phyloP scores from a whole-genome alignment of 2,329 filamentous ascomycete genomes.

The Penicillium italicum region DNA sequence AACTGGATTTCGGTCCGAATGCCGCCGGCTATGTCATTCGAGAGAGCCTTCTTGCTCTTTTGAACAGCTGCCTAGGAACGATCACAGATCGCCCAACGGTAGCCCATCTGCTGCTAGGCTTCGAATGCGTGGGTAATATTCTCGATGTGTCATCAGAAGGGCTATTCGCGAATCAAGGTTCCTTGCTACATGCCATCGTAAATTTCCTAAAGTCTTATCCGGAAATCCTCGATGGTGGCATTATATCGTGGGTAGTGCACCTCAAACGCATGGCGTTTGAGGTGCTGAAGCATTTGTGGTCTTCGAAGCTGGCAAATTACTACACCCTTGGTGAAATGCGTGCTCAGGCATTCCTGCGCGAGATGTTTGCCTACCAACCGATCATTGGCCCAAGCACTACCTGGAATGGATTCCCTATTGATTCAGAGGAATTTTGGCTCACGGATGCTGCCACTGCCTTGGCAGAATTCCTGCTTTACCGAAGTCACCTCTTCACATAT shows the following conservation, averaged over 20 bases:
- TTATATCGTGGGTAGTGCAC: conserved; percentile 65
- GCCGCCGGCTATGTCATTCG: conserved; percentile 77
- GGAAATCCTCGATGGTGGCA: conserved; percentile 56
- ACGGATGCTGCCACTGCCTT: conserved; percentile 65
- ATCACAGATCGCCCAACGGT: conserved; percentile 77
- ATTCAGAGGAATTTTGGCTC: conserved; percentile 64
- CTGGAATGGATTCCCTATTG: conserved; percentile 69
- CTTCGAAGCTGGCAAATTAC: conserved; percentile 70
- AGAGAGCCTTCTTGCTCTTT: conserved; percentile 76
- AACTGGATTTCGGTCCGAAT: conserved; percentile 66
- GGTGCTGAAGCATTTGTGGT: conserved; percentile 78
- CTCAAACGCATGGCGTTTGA: conserved; percentile 67
- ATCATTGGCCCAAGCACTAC: conserved; percentile 64
- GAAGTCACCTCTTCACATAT: conserved; percentile 79
- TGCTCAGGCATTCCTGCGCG: conserved; percentile 73
- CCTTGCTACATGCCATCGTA: conserved; percentile 80
- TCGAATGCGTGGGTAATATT: conserved; percentile 68
- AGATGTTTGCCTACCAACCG: conserved; percentile 67
- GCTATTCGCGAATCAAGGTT: conserved; percentile 66
- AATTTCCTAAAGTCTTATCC: conserved; percentile 68
- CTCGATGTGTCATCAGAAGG: conserved; percentile 66
- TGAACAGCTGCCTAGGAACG: conserved; percentile 73
- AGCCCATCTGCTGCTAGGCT: conserved; percentile 86
- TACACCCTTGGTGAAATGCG: conserved; percentile 77
- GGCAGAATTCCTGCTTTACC: conserved; percentile 71